A percentile compares a stretch with the other conserved stretches of the same genome.
These are phyloP conservation scores for Mycena rebaudengoi DNA, from an alignment of 768 basidiomycete species.

Conservation along the genomic window DNA sequence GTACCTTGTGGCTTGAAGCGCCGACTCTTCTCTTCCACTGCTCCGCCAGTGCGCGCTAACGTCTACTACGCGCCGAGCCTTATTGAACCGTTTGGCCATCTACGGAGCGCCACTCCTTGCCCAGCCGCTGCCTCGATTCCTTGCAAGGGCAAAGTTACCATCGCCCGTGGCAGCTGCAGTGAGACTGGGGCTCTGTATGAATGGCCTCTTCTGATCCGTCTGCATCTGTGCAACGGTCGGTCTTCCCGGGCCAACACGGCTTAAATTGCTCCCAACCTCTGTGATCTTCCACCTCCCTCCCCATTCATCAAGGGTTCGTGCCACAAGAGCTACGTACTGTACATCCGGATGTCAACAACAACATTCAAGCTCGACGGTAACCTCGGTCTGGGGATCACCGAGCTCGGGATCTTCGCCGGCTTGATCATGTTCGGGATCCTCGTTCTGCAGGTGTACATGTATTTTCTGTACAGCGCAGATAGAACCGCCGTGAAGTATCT, in stretches of 20 bases:
- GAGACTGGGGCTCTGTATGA: too few relatives aligned
- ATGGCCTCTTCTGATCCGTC: constrained; percentile 1
- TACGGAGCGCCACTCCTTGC: neutral
- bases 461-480: constrained; percentile 7
- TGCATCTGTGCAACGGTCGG: neutral
- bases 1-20: too few relatives aligned
- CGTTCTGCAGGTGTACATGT: constrained; percentile 6
- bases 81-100: constrained; percentile 4
- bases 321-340: too few relatives aligned
- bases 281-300: neutral
- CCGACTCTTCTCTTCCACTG: too few relatives aligned
- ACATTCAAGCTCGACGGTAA: neutral
- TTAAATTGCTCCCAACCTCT: neutral
- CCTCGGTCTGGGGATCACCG: constrained; percentile 4
- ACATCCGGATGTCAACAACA: too few relatives aligned
- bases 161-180: too few relatives aligned
- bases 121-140: too few relatives aligned
- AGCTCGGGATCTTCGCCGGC: constrained; percentile 10
- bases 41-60: too few relatives aligned
- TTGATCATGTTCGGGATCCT: constrained; percentile 3
- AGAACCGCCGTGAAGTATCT: constrained; percentile 2
- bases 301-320: too few relatives aligned
- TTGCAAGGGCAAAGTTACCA: too few relatives aligned
- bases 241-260: neutral
- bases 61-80: too few relatives aligned